Percentiles rank a stretch among this genome's conserved stretches.
Conservation (phyloP, 2,329 filamentous ascomycete species). For the Helminthosporium solani region DNA sequence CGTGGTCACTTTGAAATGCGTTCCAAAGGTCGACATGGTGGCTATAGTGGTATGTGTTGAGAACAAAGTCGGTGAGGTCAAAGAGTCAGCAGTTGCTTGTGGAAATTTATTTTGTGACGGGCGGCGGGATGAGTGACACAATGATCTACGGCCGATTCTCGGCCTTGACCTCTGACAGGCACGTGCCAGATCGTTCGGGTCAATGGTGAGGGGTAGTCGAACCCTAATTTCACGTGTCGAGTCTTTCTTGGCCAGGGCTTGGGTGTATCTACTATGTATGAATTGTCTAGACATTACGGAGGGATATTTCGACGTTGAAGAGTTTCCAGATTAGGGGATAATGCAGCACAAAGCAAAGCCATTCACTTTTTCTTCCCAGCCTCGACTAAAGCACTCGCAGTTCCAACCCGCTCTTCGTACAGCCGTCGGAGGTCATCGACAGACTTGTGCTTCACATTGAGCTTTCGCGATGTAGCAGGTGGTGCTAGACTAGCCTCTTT, state of each 20-base stretch:
- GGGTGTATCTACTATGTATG: not conserved
- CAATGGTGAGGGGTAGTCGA: too few relatives aligned
- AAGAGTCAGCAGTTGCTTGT: constrained; percentile 3
- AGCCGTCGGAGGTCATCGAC: constrained; percentile 51
- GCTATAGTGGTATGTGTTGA: not conserved
- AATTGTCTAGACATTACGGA: not conserved
- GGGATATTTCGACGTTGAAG: not conserved
- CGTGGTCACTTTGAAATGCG: constrained; percentile 80
- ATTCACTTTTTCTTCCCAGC: constrained; percentile 15
- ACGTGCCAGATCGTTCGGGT: not conserved
- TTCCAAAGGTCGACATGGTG: constrained; percentile 73
- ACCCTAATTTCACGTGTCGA: too few relatives aligned
- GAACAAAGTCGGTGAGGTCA: not conserved
- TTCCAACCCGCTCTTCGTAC: constrained; percentile 51
- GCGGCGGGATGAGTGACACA: constrained; percentile 2
- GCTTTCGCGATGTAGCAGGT: constrained; percentile 31
- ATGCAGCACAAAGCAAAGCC: not conserved
- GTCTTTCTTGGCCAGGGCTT: too few relatives aligned
- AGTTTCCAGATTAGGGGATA: not conserved
- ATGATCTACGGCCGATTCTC: not conserved
- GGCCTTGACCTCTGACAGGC: not conserved
- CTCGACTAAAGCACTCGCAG: constrained; percentile 38
- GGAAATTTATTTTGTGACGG: constrained; percentile 4
- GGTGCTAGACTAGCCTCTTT: constrained; percentile 15
- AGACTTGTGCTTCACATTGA: constrained; percentile 47